Evolutionary conservation across 2,329 filamentous ascomycete species (phyloP).

Genomic region (Cadophora sp.): DNA sequence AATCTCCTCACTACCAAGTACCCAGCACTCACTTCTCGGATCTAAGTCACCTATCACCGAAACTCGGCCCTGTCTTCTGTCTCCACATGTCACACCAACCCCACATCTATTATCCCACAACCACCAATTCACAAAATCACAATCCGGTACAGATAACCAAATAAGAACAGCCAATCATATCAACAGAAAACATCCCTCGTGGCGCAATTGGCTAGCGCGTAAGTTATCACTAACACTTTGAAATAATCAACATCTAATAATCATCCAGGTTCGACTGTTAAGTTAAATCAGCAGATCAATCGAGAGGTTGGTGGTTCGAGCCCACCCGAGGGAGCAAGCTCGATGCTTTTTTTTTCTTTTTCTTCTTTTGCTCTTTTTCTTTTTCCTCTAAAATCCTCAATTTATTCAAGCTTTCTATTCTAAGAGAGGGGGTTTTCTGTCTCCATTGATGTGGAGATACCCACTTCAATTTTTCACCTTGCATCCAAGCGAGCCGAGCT

Average conservation of each 20-base stretch:
- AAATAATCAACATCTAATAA: background rate
- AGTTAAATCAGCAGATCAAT: background rate
- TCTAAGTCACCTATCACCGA: background rate
- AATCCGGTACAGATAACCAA: background rate
- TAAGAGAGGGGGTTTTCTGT: background rate
- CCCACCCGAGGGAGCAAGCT: background rate
- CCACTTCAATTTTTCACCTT: background rate
- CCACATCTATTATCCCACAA: background rate
- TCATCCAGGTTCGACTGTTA: constrained; percentile 7
- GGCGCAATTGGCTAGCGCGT: constrained; percentile 17
- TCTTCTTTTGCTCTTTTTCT: background rate
- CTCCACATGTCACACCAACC: background rate
- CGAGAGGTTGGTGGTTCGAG: constrained; percentile 7
- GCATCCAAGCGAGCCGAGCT: background rate
- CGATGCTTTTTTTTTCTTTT: background rate
- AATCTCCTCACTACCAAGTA: background rate
- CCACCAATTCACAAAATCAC: background rate
- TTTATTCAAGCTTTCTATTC: background rate
- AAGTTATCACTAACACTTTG: background rate
- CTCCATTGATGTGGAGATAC: background rate
- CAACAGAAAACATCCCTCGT: constrained; percentile 5
- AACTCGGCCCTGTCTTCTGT: background rate
- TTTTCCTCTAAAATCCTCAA: background rate
- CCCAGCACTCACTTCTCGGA: no score
- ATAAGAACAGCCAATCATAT: constrained; percentile 13